Base-by-base conservation (phyloP, 2,329 filamentous ascomycete genomes). In the Cyanodermella asteris region DNA sequence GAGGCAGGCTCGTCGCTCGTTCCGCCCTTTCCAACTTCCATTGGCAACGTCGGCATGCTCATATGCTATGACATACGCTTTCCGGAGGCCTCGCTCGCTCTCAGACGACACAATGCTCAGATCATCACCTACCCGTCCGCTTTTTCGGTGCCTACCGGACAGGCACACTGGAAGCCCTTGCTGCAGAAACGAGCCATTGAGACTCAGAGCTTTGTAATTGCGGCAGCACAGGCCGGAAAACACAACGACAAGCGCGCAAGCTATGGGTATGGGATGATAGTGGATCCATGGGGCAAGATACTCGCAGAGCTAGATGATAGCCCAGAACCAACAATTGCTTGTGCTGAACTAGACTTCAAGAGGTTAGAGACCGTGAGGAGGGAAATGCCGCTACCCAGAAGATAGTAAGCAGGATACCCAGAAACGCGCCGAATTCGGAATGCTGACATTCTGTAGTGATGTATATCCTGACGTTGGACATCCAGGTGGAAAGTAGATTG, bases 31-130 rank as follows among this genome's bases (percentile, higher is more conserved):
- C 51, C 64, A n/a, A 76, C 72, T 0, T 50, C 65, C 1, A 43
- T 91, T 7, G 82, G 82, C 9, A 67, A 65, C 18, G 59, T 93
- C 12, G 84, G 80, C 12, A 58, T 73, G 32, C 59, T 74, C 27
- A 90, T 93, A 32, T 93, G 84, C 51, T 93, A 93, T 46, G 84
- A 93, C 50, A 50, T 93, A 33, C 67, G 81, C 1, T 91, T 87
- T 42, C 66, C 80, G 0, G 78, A 91, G 42, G 63, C 74, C 6
- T 64, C 67, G 0, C 46, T 87, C 7, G 59, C 66, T 2, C 58
- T 91, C 11, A 63, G 65, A 15, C 51, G 63, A 5, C 62, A 66
- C 28, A 56, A 61, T 13, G 78, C 80, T 2, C 69, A 91, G 33
- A 54, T 91, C 26, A 54, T 93, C 24, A 68, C 78, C 1, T 93